phyloP scores from a whole-genome alignment of 1,284 basidiomycete genomes.

The Pseudozyma sp. region DNA sequence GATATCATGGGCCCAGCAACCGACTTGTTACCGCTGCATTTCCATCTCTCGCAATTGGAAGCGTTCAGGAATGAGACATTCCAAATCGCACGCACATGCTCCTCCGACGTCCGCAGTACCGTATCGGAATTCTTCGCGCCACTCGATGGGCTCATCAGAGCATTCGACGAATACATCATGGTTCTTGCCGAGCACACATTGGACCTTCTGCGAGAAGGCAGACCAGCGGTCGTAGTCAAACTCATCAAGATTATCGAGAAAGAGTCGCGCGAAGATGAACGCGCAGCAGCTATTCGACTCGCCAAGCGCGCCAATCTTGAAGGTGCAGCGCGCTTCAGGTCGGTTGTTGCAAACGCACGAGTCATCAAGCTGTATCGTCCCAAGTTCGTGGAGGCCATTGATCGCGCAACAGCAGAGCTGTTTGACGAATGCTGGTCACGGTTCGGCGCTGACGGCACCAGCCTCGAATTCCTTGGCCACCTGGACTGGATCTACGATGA shows the following conservation, averaged over 20 bases:
- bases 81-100: conserved; percentile 72
- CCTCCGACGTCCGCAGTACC: conserved; percentile 77
- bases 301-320: conserved; percentile 87
- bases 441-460: conserved; percentile 74
- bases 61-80: conserved; percentile 80
- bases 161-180: conserved; percentile 89
- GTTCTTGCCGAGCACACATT: conserved; percentile 82
- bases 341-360: conserved; percentile 74
- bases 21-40: conserved; percentile 90
- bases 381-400: conserved; percentile 85
- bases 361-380: conserved; percentile 95
- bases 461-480: conserved; percentile 80
- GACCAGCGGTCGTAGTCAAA: conserved; percentile 87
- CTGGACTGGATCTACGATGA: conserved; percentile 95
- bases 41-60: conserved; percentile 88
- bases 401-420: conserved; percentile 79
- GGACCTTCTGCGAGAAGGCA: conserved; percentile 79
- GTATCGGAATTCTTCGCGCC: conserved; percentile 86
- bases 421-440: conserved; percentile 79
- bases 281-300: conserved; percentile 92
- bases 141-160: conserved; percentile 82
- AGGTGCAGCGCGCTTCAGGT: conserved; percentile 62
- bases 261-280: conserved; percentile 93
- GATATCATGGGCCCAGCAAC: conserved; percentile 83
- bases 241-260: conserved; percentile 93